Percentiles rank a stretch among this genome's conserved stretches.
These are phyloP conservation scores for Venturia pyrina DNA, from an alignment of 2,329 filamentous ascomycete genomes.

Conservation along the genomic window DNA sequence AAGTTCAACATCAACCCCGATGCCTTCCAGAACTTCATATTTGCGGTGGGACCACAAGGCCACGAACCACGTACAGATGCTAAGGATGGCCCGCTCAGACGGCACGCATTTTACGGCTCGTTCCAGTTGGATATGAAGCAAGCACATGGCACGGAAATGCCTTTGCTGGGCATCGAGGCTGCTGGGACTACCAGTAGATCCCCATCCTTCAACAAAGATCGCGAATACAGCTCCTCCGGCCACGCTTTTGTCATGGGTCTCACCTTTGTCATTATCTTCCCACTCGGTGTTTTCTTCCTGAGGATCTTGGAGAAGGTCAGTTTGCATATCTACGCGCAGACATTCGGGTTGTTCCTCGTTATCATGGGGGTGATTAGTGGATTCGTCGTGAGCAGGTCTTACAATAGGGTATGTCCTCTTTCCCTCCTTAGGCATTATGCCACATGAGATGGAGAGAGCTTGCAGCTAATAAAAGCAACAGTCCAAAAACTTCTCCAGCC, in stretches of 20 bases:
- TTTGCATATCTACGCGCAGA: conserved; percentile 47
- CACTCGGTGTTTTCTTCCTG: conserved; percentile 45
- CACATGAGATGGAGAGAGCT: too few species aligned
- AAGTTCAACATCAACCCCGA: conserved; percentile 44
- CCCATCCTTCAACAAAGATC: conserved; percentile 16
- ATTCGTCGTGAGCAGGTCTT: conserved; percentile 41
- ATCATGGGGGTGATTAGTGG: conserved; percentile 44
- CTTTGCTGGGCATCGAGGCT: conserved; percentile 16
- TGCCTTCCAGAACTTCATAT: conserved; percentile 42
- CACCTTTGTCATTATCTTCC: conserved; percentile 45
- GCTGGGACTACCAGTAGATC: conserved; percentile 13
- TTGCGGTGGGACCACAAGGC: conserved; percentile 44
- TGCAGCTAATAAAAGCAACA: neutral
- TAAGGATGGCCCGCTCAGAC: conserved; percentile 35
- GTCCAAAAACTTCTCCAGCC: conserved; percentile 10
- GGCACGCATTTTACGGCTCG: conserved; percentile 43
- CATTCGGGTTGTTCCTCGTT: conserved; percentile 38
- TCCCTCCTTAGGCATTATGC: neutral
- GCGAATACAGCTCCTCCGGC: conserved; percentile 19
- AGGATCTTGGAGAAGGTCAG: conserved; percentile 41
- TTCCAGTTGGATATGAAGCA: conserved; percentile 46
- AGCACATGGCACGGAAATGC: conserved; percentile 27
- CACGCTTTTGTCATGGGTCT: conserved; percentile 44
- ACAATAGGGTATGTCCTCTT: conserved; percentile 44
- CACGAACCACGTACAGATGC: conserved; percentile 33